Base-by-base conservation (phyloP, 805 yeast species). In the Starmerella powellii region DNA sequence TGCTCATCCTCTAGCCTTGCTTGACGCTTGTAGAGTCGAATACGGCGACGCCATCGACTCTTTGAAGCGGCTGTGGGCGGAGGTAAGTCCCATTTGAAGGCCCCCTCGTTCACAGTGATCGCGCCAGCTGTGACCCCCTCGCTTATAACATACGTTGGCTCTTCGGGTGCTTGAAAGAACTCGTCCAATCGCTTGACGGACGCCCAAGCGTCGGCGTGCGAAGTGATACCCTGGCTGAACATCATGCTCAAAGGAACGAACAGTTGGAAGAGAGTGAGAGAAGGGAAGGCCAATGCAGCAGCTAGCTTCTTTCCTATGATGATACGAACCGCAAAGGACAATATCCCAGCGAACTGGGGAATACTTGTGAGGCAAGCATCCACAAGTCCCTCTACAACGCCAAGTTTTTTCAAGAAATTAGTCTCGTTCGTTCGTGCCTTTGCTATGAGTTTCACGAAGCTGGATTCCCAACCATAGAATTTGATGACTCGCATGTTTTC, bases 401-500 rank as follows among this genome's bases (percentile, higher is more conserved):
- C 87, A 66, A 84, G 72, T 40, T 63, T 65, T 48, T 76, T 69
- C 45, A 87, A 70, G 38, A 67, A 64, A 3, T 55, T 51, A 71
- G 82, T 76, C 61, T 86, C 96, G 17, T 64, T 56, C 0, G 56
- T 53, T 57, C 96, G 72, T 21, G 73, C 66, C 11, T 65, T 68
- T 13, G 73, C 55, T 28, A 87, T 70, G 40, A 70, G 64, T 8
- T 68, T 59, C 41, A 68, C 68, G 57, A 84, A 87, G 1, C 95
- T 86, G 26, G 67, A 68, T 62, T 87, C 96, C 95, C 95, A 87
- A 1, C 93, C 82, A 58, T 86, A 87, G 58, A 72, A 81, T 63
- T 87, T 87, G 59, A 87, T 82, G 58, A 80, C 71, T 56, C 81
- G 83, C 70, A 87, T 73, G 50, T 80, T 76, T 55, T 72, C 76